These are phyloP conservation scores for Eragrostis tef DNA, from an alignment of 202 grass and related monocot genomes.

Conservation along the genomic window DNA sequence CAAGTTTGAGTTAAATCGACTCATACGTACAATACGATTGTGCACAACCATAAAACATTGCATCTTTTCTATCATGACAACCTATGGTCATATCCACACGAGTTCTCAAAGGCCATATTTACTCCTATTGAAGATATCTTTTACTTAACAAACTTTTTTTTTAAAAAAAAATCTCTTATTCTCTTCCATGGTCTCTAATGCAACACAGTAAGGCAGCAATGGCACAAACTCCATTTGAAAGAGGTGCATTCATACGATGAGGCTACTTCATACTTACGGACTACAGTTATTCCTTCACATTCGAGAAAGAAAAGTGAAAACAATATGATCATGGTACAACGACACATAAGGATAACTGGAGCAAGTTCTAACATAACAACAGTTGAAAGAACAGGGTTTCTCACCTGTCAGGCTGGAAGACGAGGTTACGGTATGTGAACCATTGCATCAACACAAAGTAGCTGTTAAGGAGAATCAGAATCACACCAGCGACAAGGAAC, in stretches of 20 bases:
- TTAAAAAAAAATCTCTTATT: not conserved
- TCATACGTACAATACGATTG: not conserved
- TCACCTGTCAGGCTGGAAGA: constrained; percentile 88
- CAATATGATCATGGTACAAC: not conserved
- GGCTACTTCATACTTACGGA: too few relatives aligned
- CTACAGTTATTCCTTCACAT: not conserved
- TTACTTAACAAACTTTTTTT: not conserved
- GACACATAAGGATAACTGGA: not conserved
- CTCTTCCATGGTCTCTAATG: not conserved
- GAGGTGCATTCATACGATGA: not conserved
- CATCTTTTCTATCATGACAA: not conserved
- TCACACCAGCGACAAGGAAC: not conserved
- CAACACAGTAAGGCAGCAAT: not conserved
- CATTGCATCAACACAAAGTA: constrained; percentile 64
- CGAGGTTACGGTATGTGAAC: constrained; percentile 86
- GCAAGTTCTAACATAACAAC: not conserved
- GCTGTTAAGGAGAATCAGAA: constrained; percentile 8
- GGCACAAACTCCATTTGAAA: not conserved
- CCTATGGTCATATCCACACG: not conserved
- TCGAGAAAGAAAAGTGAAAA: not conserved
- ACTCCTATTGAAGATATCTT: not conserved
- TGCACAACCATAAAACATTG: not conserved
- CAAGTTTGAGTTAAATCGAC: not conserved
- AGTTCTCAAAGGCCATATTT: not conserved
- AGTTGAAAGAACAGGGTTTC: not conserved